Base-by-base conservation (phyloP, 2,329 filamentous ascomycete genomes). In the Fusarium sp. region DNA sequence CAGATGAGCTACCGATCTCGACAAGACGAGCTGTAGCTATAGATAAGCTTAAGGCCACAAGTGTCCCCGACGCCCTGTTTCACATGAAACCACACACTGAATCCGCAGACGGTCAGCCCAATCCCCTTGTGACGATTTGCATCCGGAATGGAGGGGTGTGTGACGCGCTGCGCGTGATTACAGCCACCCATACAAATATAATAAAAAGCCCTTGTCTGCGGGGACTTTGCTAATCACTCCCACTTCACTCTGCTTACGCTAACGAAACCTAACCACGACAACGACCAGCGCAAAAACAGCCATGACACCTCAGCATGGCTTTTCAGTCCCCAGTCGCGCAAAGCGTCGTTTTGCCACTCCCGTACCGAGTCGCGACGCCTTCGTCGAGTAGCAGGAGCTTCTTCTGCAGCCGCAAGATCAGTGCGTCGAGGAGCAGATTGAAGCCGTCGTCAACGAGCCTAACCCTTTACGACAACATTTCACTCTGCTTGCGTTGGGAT, bases 401-500 rank as follows among this genome's bases (percentile, higher is more conserved):
- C 27, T 47, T 32, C 9, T 33, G 14, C 27, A 22, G 27, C 27
- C 27, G 8, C n/a, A 33, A 3, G 44, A 47, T 33, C 17, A 4
- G 7, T 19, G 19, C 33, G 4, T 7, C 27, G 44, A 22, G 44
- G 44, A 22, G 27, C 25, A 23, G 7, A 47, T 14, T 14, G 27
- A 47, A 33, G 44, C 22, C 7, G 27, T 23, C 23, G 23, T 4
- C 7, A 23, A 17, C 19, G 44, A 47, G 19, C n/a, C 27, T n/a
- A 47, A n/a, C 27, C 78, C 61, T 17, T 35, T 15, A 27, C 50
- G 50, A 17, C 27, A 45, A n/a, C 40, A 53, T 17, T 53, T 53
- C 17, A 23, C 20, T 6, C 13, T 53, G 17, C 50, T 53, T 27
- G 30, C 10, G 7, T 3, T 53, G 11, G 50, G 50, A 33, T 53